Evolutionary conservation across 2,329 filamentous ascomycete species (phyloP).

Genomic region (Pezicula radicicola): DNA sequence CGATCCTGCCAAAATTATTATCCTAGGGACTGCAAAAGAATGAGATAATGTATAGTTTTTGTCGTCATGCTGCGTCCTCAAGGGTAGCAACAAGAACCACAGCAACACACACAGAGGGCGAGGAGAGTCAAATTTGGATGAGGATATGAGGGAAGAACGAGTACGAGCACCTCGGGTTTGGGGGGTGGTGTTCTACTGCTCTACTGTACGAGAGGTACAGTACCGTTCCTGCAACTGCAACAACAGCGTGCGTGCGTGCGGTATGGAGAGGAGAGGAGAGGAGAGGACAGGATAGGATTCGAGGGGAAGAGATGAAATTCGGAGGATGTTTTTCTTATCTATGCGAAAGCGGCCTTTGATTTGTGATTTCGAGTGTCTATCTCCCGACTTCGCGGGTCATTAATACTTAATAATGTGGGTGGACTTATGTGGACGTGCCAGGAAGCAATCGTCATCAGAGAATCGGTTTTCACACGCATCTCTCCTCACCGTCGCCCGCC

Average conservation of each 20-base stretch:
- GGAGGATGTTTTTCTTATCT: too few relatives aligned
- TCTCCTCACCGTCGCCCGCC: neutral
- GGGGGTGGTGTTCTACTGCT: too few relatives aligned
- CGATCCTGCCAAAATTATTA: neutral
- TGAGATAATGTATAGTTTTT: slow-evolving; percentile 21
- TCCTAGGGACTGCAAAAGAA: slow-evolving; percentile 26
- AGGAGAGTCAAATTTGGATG: neutral
- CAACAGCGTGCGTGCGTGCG: too few relatives aligned
- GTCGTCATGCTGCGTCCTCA: slow-evolving; percentile 18
- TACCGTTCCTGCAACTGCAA: too few relatives aligned
- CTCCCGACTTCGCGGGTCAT: neutral
- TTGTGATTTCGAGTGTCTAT: neutral
- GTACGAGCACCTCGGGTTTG: neutral
- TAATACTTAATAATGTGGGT: neutral
- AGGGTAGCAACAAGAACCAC: neutral
- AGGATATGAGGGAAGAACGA: neutral
- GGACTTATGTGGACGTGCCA: too few relatives aligned
- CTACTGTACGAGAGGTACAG: too few relatives aligned
- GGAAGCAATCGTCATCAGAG: too few relatives aligned
- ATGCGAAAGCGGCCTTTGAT: too few relatives aligned
- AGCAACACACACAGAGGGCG: neutral
- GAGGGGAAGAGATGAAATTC: too few relatives aligned
- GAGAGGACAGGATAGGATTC: too few relatives aligned
- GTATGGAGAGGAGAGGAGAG: too few relatives aligned
- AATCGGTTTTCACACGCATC: too few relatives aligned